Evolutionary conservation across 345 rosid species (phyloP), one percentile per base, ranked within the genome.

Genomic region (Pistacia vera): DNA sequence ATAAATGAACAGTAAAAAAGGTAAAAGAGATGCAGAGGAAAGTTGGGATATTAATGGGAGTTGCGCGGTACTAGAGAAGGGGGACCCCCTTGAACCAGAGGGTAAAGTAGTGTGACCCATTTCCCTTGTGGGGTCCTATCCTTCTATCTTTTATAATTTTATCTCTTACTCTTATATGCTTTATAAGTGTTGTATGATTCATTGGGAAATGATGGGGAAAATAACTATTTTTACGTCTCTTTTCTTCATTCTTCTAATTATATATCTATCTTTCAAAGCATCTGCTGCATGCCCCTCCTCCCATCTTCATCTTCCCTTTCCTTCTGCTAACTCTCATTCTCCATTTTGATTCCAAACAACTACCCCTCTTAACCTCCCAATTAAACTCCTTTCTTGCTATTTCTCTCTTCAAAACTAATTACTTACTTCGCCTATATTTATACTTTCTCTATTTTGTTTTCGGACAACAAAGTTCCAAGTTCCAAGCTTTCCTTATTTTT

Each of bases 131-230:
- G 85, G 79, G 70, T 77, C 83, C 30, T 9, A 4, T 22, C 6
- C 44, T 41, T 41, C 44, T 41, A 41, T 33, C 25, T 25, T 25
- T 25, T 25, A 25, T 25, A 25, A 25, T 46, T 60, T 48, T 58
- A 56, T 56, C 64, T 28, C 66, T 41, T 41, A 5, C 9, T 41
- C 44, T 4, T 18, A 16, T 54, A 51, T 52, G 66, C 72, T 73
- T 13, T 86, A 72, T 79, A 75, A 81, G 86, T 56, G 74, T 65
- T 49, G 77, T 33, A 7, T 72, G 80, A 59, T 62, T 82, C 83
- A 80, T 58, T 80, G 80, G 74, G 74, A 83, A 79, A 78, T 81
- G 76, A 75, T 71, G 65, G 63, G 38, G 5, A 11, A 33, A 36
- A 66, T 48, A 64, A 30, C 44, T 35, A 41, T 41, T 41, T 7